phyloP scores from a whole-genome alignment of 495 filamentous ascomycete genomes.

The Penicillium roqueforti region DNA sequence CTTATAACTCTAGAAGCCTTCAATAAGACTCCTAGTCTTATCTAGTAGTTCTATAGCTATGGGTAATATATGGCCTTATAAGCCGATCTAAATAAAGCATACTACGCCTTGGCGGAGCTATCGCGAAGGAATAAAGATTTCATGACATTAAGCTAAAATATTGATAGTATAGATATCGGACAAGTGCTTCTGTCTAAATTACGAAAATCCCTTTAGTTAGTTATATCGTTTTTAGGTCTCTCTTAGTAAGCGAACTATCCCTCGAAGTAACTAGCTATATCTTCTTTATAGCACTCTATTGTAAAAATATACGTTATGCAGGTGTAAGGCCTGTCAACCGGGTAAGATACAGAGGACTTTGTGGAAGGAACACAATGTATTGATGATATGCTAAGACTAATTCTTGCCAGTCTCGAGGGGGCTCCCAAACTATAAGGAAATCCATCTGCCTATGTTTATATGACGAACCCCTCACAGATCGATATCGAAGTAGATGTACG shows the following conservation, averaged over 20 bases:
- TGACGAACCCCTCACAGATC: too few relatives aligned
- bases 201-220: background rate
- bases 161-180: slow-evolving; percentile 53
- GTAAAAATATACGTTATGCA: too few relatives aligned
- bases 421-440: too few relatives aligned
- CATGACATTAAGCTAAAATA: slow-evolving; percentile 70
- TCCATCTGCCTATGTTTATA: too few relatives aligned
- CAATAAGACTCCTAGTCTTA: slow-evolving; percentile 55
- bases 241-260: slow-evolving; percentile 67
- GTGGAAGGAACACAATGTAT: too few relatives aligned
- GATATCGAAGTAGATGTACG: too few relatives aligned
- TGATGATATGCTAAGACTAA: too few relatives aligned
- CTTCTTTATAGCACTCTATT: slow-evolving; percentile 78
- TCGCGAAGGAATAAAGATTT: slow-evolving; percentile 58
- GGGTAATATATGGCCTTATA: slow-evolving; percentile 76
- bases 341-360: too few relatives aligned
- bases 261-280: slow-evolving; percentile 52
- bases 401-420: too few relatives aligned
- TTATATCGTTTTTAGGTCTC: slow-evolving; percentile 51
- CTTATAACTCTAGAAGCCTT: slow-evolving; percentile 73
- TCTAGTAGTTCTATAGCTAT: slow-evolving; percentile 88
- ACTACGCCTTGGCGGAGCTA: slow-evolving; percentile 72
- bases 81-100: slow-evolving; percentile 68
- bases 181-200: background rate
- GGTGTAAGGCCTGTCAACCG: too few relatives aligned